A percentile compares a stretch with the other conserved stretches of the same genome.
Conservation (phyloP, 139 green algal species). For the Spirogloea muscicola region DNA sequence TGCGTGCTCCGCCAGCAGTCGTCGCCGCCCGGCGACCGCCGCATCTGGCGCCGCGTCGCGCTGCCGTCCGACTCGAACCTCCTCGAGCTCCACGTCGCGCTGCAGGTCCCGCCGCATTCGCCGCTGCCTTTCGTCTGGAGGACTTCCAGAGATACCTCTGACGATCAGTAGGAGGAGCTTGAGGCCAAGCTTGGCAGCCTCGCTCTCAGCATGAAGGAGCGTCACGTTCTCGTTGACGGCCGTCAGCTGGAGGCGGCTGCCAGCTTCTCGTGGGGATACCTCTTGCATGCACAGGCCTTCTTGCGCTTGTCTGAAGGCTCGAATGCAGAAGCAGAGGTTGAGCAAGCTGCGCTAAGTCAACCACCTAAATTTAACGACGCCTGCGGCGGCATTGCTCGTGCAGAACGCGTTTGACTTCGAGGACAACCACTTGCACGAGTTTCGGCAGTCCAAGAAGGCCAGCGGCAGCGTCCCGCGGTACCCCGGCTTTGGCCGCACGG, state of each 20-base stretch:
- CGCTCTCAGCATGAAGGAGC: neutral
- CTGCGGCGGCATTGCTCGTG: slow-evolving; percentile 2
- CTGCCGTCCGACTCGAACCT: slow-evolving; percentile 31
- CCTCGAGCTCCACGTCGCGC: slow-evolving; percentile 34
- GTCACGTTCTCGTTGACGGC: neutral
- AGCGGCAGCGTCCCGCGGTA: neutral
- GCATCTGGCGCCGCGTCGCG: slow-evolving; percentile 31
- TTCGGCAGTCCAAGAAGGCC: slow-evolving; percentile 10
- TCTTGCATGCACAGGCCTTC: no score
- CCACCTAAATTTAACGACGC: no score
- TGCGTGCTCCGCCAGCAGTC: slow-evolving; percentile 28
- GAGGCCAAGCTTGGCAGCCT: neutral
- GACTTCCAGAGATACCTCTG: neutral
- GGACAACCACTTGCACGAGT: slow-evolving; percentile 40
- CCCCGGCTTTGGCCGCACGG: slow-evolving; percentile 12
- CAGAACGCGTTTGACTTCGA: slow-evolving; percentile 46
- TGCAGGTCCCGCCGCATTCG: slow-evolving; percentile 24
- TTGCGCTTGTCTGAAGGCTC: no score
- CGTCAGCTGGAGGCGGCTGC: neutral
- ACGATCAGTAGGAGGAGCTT: neutral
- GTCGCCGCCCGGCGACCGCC: neutral
- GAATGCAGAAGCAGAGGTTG: no score
- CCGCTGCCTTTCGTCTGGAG: neutral
- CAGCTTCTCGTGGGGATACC: slow-evolving; percentile 1
- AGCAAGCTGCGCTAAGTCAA: no score